These are phyloP conservation scores for Magnolia officinalis DNA, from an alignment of 164 flowering plant genomes.

Conservation along the genomic window DNA sequence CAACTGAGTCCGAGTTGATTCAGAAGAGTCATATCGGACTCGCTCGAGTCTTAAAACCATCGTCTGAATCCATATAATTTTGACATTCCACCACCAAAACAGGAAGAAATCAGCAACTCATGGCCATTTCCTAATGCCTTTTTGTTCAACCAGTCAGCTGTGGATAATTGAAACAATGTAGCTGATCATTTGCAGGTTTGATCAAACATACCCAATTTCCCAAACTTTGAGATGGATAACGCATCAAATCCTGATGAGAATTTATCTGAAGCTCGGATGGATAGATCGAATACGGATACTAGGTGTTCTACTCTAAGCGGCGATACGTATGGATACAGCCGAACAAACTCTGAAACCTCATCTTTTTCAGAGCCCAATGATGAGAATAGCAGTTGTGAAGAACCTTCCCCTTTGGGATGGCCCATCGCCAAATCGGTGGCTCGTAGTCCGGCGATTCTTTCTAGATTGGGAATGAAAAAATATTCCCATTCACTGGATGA, in stretches of 20 bases:
- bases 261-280: conserved; percentile 41
- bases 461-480: conserved; percentile 50
- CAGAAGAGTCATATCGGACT: too few species aligned
- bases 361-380: conserved; percentile 55
- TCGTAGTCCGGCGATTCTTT: conserved; percentile 31
- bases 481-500: conserved; percentile 21
- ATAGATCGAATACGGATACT: conserved; percentile 42
- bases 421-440: conserved; percentile 28
- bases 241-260: conserved; percentile 35
- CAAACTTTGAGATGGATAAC: conserved; percentile 40
- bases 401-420: conserved; percentile 54
- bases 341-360: conserved; percentile 73
- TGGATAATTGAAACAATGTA: neutral
- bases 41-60: too few species aligned
- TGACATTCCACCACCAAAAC: too few species aligned
- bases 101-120: too few species aligned
- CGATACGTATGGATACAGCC: conserved; percentile 49
- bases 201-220: neutral
- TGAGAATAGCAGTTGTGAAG: conserved; percentile 47
- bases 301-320: conserved; percentile 41
- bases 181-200: conserved; percentile 24
- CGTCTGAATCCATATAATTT: too few species aligned
- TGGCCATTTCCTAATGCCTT: too few species aligned
- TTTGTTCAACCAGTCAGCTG: neutral
- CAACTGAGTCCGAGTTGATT: too few species aligned